Evolutionary conservation across 2,329 filamentous ascomycete species (phyloP), one percentile per base, ranked within the genome.

Genomic region (Chaetomiaceae sp.): DNA sequence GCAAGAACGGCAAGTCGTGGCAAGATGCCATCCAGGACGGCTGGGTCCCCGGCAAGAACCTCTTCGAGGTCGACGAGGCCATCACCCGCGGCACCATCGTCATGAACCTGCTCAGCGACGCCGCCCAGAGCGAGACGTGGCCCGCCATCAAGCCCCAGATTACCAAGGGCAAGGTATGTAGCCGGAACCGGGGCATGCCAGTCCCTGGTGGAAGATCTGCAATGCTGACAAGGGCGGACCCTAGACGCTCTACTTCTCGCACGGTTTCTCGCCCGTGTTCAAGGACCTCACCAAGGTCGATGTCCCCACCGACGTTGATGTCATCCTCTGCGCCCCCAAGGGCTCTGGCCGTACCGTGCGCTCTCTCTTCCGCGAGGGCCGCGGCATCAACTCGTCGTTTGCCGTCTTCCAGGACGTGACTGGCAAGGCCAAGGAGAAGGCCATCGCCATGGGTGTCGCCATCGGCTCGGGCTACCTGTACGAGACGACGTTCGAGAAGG

Each of bases 401-500:
- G 94, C 94, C 74, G 90, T 99, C 76, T 97, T 75, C 87, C 94
- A 99, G 80, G 94, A 99, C 72, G 90, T 97, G 62, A 96, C 90
- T 60, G 94, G 94, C 75, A 89, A 96, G 78, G 94, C 94, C 69
- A 85, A 97, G 81, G 94, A 99, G 85, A 95, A 92, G 84, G 94
- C 94, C 67, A 78, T 96, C 67, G 94, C 94, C 65, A 85, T 99
- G 67, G 94, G 94, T 79, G 92, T 97, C 61, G 94, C 92, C 71
- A 88, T 99, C 71, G 94, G 92, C 73, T 90, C 87, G 68, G 94
- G 94, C 70, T 99, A 99, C 84, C 89, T 99, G 66, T 99, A 99
- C 85, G 89, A 97, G 87, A 99, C 94, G 71, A 99, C 94, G 73
- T 99, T 99, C 71, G 87, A 99, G 85, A 99, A 99, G 87, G 94